These are phyloP conservation scores for Cyclostephanos tholiformis DNA, from an alignment of 108 stramenopile species.

Conservation along the genomic window DNA sequence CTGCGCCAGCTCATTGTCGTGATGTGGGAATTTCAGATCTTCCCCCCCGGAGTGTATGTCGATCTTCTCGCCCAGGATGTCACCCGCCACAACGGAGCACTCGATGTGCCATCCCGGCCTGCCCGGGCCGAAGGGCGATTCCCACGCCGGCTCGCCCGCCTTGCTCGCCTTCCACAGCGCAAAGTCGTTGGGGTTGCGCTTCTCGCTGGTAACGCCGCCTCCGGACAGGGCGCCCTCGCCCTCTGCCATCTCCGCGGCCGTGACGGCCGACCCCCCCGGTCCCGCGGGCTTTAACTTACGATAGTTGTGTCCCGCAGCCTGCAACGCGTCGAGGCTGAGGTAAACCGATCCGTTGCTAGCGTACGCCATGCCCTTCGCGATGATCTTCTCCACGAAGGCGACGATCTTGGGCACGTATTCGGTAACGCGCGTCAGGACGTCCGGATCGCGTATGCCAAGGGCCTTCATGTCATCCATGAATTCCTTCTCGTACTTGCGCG, in stretches of 20 bases:
- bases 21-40: conserved; percentile 99
- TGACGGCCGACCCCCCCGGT: conserved; percentile 61
- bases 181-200: conserved; percentile 90
- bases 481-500: conserved; percentile 90
- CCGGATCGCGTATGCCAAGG: conserved; percentile 86
- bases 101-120: conserved; percentile 99
- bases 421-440: conserved; percentile 93
- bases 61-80: conserved; percentile 80
- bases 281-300: conserved; percentile 74
- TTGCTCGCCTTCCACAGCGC: conserved; percentile 97
- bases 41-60: conserved; percentile 96
- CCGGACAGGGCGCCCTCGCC: conserved; percentile 89
- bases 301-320: conserved; percentile 65
- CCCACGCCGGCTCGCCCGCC: conserved; percentile 96
- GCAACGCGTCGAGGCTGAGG: conserved; percentile 85
- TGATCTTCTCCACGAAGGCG: conserved; percentile 84
- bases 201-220: conserved; percentile 65
- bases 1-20: conserved; percentile 99
- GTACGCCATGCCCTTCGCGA: conserved; percentile 93
- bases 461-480: conserved; percentile 95
- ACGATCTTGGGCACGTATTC: conserved; percentile 96
- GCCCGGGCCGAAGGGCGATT: conserved; percentile 95
- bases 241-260: conserved; percentile 91
- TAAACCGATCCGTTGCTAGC: conserved; percentile 95
- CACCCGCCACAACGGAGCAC: conserved; percentile 94